Evolutionary conservation across 164 flowering plant species (phyloP).

Genomic region (Berberis vulgaris): DNA sequence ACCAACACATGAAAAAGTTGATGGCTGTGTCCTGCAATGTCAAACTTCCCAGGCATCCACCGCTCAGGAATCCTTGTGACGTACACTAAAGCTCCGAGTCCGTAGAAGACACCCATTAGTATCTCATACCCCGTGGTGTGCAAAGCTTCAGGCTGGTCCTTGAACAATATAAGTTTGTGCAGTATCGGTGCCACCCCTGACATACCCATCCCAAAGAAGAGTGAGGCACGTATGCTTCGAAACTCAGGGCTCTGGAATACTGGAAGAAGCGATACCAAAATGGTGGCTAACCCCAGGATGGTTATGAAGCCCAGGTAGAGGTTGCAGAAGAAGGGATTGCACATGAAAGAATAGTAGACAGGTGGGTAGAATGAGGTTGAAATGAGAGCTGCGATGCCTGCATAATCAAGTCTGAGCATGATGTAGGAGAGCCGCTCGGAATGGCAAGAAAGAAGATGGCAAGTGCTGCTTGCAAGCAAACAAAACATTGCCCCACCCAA

Average conservation of each 20-base stretch:
- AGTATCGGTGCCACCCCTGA: constrained; percentile 75
- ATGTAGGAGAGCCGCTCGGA: constrained; percentile 75
- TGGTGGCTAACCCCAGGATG: constrained; percentile 57
- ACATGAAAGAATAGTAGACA: constrained; percentile 97
- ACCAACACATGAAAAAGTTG: constrained; percentile 89
- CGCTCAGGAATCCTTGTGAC: constrained; percentile 85
- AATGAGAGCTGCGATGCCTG: constrained; percentile 90
- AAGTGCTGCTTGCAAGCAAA: constrained; percentile 83
- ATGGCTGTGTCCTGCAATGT: constrained; percentile 93
- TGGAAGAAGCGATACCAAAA: constrained; percentile 65
- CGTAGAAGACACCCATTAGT: constrained; percentile 77
- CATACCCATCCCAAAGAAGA: constrained; percentile 84
- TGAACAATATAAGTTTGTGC: constrained; percentile 67
- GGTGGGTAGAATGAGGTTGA: constrained; percentile 90
- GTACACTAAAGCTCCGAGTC: constrained; percentile 73
- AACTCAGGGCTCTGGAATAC: constrained; percentile 75
- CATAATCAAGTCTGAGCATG: constrained; percentile 88
- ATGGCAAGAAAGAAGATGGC: constrained; percentile 89
- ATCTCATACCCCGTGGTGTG: constrained; percentile 83
- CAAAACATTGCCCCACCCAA: constrained; percentile 98
- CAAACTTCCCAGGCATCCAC: constrained; percentile 97
- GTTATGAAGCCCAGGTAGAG: constrained; percentile 85
- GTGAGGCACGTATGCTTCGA: constrained; percentile 56
- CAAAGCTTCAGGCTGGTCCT: constrained; percentile 72
- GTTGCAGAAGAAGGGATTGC: constrained; percentile 79